Percentiles rank a stretch among this genome's conserved stretches.
Conservation (phyloP, 768 basidiomycete genomes). For the Hypholoma fasciculare region DNA sequence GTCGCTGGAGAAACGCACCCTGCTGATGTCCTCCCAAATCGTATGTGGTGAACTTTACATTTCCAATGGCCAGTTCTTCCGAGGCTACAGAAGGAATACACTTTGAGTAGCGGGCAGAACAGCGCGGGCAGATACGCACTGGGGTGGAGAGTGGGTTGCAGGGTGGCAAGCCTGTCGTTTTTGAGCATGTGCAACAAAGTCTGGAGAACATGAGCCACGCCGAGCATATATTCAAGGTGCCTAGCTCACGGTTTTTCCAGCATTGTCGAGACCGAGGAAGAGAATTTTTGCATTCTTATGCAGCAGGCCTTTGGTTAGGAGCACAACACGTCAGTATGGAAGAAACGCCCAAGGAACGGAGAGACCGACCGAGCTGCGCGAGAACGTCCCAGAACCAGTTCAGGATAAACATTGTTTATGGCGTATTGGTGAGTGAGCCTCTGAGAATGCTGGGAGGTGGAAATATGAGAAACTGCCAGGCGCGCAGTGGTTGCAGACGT, state of each 20-base stretch:
- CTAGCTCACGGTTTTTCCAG: conserved; percentile 89
- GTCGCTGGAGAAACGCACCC: conserved; percentile 45
- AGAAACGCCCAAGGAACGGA: not conserved
- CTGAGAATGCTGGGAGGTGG: conserved; percentile 7
- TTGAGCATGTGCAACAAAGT: conserved; percentile 99
- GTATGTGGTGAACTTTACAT: conserved; percentile 98
- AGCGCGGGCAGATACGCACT: conserved; percentile 53
- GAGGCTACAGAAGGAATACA: conserved; percentile 60
- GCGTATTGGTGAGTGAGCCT: conserved; percentile 12
- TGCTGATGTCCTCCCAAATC: conserved; percentile 98
- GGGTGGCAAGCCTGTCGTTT: conserved; percentile 95
- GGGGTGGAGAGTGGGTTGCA: conserved; percentile 98
- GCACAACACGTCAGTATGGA: conserved; percentile 10
- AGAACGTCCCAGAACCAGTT: conserved; percentile 99
- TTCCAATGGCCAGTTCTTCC: conserved; percentile 97
- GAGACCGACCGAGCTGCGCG: conserved; percentile 78
- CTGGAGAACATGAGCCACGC: conserved; percentile 38
- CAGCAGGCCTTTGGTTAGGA: conserved; percentile 60
- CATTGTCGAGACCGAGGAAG: conserved; percentile 98
- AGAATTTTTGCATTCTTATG: conserved; percentile 99
- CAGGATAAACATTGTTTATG: conserved; percentile 69
- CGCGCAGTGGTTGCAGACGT: conserved; percentile 9
- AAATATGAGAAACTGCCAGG: conserved; percentile 7
- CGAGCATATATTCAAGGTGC: not conserved
- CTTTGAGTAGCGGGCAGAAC: conserved; percentile 3